phyloP scores from a whole-genome alignment of 2,329 filamentous ascomycete genomes.

The Trichoderma atroviride region DNA sequence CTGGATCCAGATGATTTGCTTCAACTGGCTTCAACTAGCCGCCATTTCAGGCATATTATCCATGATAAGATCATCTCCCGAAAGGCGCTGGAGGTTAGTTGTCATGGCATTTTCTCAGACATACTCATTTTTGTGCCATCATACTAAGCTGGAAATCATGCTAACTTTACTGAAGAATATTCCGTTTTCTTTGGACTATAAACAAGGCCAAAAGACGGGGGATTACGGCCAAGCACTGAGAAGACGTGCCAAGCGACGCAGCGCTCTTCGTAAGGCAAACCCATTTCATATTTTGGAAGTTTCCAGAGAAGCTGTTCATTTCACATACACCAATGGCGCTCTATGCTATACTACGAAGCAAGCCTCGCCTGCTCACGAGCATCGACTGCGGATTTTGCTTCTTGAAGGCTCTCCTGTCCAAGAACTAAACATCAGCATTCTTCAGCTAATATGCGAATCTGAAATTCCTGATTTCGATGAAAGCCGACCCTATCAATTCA shows the following conservation, averaged over 20 bases:
- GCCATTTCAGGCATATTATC: constrained; percentile 53
- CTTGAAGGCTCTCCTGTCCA: constrained; percentile 51
- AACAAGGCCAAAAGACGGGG: constrained; percentile 29
- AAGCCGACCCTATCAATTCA: constrained; percentile 50
- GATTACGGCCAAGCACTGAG: constrained; percentile 46
- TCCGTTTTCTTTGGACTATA: constrained; percentile 32
- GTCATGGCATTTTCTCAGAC: not conserved
- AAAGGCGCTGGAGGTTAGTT: constrained; percentile 58
- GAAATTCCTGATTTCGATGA: constrained; percentile 42
- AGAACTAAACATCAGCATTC: constrained; percentile 61
- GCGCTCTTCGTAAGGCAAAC: constrained; percentile 61
- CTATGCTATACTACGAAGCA: constrained; percentile 63
- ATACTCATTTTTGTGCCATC: not conserved
- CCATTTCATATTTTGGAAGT: constrained; percentile 62
- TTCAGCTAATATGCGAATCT: constrained; percentile 36
- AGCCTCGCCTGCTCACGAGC: constrained; percentile 35
- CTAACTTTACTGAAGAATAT: constrained; percentile 27
- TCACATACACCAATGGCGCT: constrained; percentile 64
- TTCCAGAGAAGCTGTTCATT: constrained; percentile 62
- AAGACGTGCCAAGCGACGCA: constrained; percentile 61
- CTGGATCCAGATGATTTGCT: constrained; percentile 62
- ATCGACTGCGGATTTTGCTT: constrained; percentile 59
- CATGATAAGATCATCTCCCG: constrained; percentile 60
- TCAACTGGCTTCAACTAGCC: constrained; percentile 56
- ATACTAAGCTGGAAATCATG: not conserved